These are phyloP conservation scores for Lathyrus sativus DNA, from an alignment of 306 rosid species.

Conservation along the genomic window DNA sequence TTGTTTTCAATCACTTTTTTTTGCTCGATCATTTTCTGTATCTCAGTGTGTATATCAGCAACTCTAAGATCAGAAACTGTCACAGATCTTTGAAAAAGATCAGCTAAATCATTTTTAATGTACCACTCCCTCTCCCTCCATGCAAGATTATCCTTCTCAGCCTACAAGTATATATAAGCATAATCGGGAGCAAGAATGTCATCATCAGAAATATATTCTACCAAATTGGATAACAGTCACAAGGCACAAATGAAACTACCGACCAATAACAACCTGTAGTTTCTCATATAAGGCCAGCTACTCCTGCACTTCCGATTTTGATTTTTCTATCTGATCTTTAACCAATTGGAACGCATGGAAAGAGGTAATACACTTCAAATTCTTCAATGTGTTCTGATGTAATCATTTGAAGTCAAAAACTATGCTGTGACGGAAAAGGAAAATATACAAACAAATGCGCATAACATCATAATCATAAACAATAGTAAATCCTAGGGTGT, in stretches of 20 bases:
- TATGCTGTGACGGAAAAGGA: slow-evolving; percentile 13
- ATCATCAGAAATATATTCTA: too few relatives aligned
- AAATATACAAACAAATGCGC: slow-evolving; percentile 8
- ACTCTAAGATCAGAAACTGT: slow-evolving; percentile 62
- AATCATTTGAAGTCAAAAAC: slow-evolving; percentile 39
- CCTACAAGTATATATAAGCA: too few relatives aligned
- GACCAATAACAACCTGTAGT: too few relatives aligned
- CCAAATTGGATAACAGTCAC: too few relatives aligned
- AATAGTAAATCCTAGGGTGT: slow-evolving; percentile 4
- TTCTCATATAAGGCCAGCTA: too few relatives aligned
- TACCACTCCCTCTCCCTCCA: slow-evolving; percentile 90
- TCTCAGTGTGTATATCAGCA: slow-evolving; percentile 59
- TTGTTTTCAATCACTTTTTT: slow-evolving; percentile 60
- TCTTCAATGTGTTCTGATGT: slow-evolving; percentile 74
- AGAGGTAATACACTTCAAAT: slow-evolving; percentile 69
- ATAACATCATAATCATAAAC: slow-evolving; percentile 12
- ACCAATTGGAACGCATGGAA: slow-evolving; percentile 65
- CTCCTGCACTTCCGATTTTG: too few relatives aligned
- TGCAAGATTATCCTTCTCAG: slow-evolving; percentile 84
- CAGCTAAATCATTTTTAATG: slow-evolving; percentile 75
- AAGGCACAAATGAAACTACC: too few relatives aligned
- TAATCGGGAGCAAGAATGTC: too few relatives aligned
- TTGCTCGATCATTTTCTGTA: slow-evolving; percentile 68
- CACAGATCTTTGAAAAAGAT: slow-evolving; percentile 69
- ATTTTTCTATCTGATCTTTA: too few relatives aligned